Evolutionary conservation across 805 yeast genomes (phyloP), one percentile per base, ranked within the genome.

Genomic region (Blastobotrys parvus): DNA sequence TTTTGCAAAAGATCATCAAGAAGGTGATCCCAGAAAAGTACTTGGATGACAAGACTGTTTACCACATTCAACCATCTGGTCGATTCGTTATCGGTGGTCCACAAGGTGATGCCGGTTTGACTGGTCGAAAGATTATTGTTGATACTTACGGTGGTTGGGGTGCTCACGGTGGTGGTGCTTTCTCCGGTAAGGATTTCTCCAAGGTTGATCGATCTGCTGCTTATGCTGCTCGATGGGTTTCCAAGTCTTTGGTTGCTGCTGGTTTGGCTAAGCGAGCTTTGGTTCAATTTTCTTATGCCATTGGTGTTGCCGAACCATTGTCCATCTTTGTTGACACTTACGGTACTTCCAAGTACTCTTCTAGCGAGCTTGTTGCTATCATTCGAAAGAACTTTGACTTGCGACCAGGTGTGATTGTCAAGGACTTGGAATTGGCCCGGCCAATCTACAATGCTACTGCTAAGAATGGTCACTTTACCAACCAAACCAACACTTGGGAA

Each of bases 141-240:
- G 98, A 92, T 72, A 94, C 98, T 54, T 92, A 92, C 75, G 98
- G 98, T 76, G 98, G 98, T 63, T 94, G 98, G 94, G 97, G 98
- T 72, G 97, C 98, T 63, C 98, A 92, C 78, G 98, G 98, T 74
- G 98, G 98, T 78, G 98, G 98, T 78, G 98, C 98, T 54, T 92
- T 92, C 88, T 84, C 95, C 53, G 98, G 98, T 71, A 92, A 92
- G 78, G 98, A 92, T 72, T 92, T 86, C 85, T 87, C 97, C 68
- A 92, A 92, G 79, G 98, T 92, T 63, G 98, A 92, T 72, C 86
- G 98, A 76, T 90, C 97, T 54, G 98, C 98, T 65, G 98, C 98
- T 57, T 92, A 92, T 68, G 97, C 98, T 63, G 98, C 98, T 60
- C 88, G 98, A 77, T 92, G 98, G 98, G 97, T 92, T 61, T 98